Evolutionary conservation across 73 alveolate genomes (phyloP).

Genomic region (Tetrahymena elliotti): DNA sequence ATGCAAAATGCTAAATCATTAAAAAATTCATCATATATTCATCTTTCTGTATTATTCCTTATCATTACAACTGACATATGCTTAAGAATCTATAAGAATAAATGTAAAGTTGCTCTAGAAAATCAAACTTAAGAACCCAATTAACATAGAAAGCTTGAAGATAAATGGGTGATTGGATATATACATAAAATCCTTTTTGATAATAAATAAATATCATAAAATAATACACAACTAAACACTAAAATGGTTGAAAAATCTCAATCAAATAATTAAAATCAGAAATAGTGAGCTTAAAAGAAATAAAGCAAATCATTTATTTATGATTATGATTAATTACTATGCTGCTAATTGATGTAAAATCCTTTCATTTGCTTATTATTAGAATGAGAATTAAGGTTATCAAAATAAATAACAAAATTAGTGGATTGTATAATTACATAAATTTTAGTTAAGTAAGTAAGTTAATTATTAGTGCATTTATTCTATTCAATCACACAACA

Average conservation of each 20-base stretch:
- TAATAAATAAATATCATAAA: neutral
- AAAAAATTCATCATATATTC: neutral
- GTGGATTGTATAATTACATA: neutral
- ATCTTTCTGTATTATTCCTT: neutral
- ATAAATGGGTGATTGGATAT: neutral
- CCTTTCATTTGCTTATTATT: neutral
- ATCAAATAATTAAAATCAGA: neutral
- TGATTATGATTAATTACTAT: neutral
- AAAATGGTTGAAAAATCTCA: neutral
- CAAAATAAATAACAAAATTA: neutral
- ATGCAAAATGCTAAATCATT: neutral
- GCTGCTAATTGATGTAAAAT: neutral
- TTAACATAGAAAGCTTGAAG: neutral
- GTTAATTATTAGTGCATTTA: neutral
- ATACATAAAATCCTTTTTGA: neutral
- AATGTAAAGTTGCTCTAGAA: neutral
- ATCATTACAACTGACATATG: neutral
- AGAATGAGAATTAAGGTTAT: neutral
- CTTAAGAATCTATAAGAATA: neutral
- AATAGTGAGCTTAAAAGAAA: neutral
- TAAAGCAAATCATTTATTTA: neutral
- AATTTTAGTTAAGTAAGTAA: too few relatives aligned
- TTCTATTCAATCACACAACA: neutral
- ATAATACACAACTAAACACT: neutral
- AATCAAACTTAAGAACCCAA: neutral